Conservation (phyloP, 306 rosid genomes). For the Cyamopsis tetragonoloba region DNA sequence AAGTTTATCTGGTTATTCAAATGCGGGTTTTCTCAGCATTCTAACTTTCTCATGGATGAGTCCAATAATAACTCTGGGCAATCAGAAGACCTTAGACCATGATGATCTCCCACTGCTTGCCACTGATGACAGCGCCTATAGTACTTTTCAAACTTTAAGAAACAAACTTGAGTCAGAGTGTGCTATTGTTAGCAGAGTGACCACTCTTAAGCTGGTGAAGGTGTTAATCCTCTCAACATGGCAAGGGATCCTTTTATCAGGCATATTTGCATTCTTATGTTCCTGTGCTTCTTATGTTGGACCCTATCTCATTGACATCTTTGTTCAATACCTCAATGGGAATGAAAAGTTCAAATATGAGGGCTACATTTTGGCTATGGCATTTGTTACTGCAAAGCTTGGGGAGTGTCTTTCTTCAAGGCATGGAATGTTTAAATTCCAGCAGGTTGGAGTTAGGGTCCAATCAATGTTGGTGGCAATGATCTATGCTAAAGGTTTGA, state of each 20-base stretch:
- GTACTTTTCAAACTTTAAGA: constrained; percentile 43
- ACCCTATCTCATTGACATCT: constrained; percentile 65
- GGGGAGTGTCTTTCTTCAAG: constrained; percentile 59
- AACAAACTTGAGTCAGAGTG: constrained; percentile 49
- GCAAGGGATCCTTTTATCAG: constrained; percentile 53
- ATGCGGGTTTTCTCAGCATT: constrained; percentile 66
- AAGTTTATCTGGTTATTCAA: constrained; percentile 42
- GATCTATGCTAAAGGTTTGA: constrained; percentile 66
- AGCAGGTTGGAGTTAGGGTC: constrained; percentile 56
- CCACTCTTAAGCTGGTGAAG: constrained; percentile 48
- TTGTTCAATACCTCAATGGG: constrained; percentile 75
- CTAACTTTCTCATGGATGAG: constrained; percentile 79
- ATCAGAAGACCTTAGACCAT: constrained; percentile 59
- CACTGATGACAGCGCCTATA: constrained; percentile 42
- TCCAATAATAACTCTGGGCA: constrained; percentile 56
- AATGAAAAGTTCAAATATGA: constrained; percentile 40
- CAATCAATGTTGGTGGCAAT: constrained; percentile 53
- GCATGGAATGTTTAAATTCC: constrained; percentile 61
- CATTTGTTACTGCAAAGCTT: constrained; percentile 61
- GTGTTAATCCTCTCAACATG: constrained; percentile 51
- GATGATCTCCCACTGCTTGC: constrained; percentile 78
- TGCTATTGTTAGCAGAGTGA: constrained; percentile 35
- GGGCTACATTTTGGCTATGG: constrained; percentile 53
- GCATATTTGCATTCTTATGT: constrained; percentile 30
- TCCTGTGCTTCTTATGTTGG: constrained; percentile 73